These are phyloP conservation scores for Penicillium sp. DNA, from an alignment of 2,329 filamentous ascomycete genomes.

Conservation along the genomic window DNA sequence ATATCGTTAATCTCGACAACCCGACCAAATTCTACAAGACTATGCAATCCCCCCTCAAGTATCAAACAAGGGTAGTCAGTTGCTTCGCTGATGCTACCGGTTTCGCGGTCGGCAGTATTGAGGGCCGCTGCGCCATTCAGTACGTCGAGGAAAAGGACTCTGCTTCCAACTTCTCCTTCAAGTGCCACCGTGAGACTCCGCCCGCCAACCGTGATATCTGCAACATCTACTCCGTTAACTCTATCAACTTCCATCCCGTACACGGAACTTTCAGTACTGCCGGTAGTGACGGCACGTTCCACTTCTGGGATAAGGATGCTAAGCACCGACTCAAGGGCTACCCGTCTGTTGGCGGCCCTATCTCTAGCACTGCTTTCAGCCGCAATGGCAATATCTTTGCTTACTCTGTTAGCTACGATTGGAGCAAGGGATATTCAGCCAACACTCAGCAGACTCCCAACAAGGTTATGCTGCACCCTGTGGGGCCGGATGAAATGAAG, in stretches of 20 bases:
- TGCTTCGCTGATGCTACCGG: constrained; percentile 92
- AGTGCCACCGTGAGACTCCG: constrained; percentile 88
- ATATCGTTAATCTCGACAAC: constrained; percentile 87
- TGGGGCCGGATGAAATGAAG: constrained; percentile 68
- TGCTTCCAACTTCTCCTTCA: constrained; percentile 95
- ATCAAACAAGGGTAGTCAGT: constrained; percentile 93
- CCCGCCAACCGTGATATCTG: constrained; percentile 68
- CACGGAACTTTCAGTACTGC: constrained; percentile 99
- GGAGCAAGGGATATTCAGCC: constrained; percentile 91
- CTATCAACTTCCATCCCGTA: constrained; percentile 94
- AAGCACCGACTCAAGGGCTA: constrained; percentile 91
- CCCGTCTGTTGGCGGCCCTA: constrained; percentile 80
- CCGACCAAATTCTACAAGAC: constrained; percentile 95
- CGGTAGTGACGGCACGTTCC: constrained; percentile 89
- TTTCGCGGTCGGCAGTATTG: constrained; percentile 94
- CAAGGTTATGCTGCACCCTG: constrained; percentile 85
- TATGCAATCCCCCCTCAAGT: constrained; percentile 93
- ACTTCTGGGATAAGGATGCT: constrained; percentile 79
- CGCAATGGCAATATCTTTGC: constrained; percentile 81
- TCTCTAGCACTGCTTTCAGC: constrained; percentile 91
- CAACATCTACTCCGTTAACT: constrained; percentile 93
- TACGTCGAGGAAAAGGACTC: constrained; percentile 97
- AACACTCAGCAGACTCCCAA: constrained; percentile 73
- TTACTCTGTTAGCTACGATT: constrained; percentile 93
- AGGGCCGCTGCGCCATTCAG: constrained; percentile 96